Conservation (phyloP, 306 rosid genomes). For the Boehmeria nivea region DNA sequence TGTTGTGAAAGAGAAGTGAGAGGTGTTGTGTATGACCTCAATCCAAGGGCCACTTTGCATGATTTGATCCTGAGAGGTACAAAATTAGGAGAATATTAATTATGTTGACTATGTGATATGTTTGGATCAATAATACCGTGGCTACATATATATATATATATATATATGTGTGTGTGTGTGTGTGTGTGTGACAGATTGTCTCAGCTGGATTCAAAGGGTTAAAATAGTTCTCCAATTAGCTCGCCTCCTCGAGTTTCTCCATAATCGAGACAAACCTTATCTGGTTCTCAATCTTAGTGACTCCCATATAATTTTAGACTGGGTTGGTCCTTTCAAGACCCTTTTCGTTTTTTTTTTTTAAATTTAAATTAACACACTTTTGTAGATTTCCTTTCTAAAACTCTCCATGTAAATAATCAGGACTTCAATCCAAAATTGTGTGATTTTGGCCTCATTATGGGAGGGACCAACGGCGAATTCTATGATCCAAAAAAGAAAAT, state of each 20-base stretch:
- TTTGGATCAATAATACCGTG: no score
- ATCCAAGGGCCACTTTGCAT: conserved; percentile 43
- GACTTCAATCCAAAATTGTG: conserved; percentile 46
- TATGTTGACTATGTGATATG: no score
- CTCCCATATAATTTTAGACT: conserved; percentile 50
- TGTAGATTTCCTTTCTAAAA: no score
- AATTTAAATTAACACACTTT: no score
- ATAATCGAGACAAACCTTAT: conserved; percentile 41
- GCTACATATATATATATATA: no score
- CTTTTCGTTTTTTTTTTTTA: neutral
- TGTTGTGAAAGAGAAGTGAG: conserved; percentile 46
- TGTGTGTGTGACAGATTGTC: conserved; percentile 20
- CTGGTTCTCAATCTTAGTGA: conserved; percentile 35
- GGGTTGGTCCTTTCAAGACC: conserved; percentile 34
- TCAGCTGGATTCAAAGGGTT: conserved; percentile 48
- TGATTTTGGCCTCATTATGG: conserved; percentile 27
- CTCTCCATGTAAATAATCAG: conserved; percentile 16
- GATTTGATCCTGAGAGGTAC: conserved; percentile 45
- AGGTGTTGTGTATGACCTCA: conserved; percentile 56
- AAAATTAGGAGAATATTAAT: no score
- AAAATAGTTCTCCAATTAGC: conserved; percentile 48
- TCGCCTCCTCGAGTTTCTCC: conserved; percentile 43
- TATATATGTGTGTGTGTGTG: neutral
- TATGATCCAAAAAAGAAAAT: conserved; percentile 25
- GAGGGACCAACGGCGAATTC: no score